Evolutionary conservation across 2,329 filamentous ascomycete genomes (phyloP).

Genomic region (Harringtonia aguacate): DNA sequence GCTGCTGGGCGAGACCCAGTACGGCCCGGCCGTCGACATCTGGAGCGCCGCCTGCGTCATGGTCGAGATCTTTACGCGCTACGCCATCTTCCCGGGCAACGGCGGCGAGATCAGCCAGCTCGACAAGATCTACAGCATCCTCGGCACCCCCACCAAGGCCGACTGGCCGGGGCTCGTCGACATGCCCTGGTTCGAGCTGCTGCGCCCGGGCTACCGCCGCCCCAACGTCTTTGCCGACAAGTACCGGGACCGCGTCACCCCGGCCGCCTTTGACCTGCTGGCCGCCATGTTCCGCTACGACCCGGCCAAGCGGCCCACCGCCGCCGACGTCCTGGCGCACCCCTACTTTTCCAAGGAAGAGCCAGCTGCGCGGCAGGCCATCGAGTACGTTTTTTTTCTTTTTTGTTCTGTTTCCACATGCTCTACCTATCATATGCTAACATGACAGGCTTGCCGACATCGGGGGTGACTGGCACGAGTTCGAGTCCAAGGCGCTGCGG

Average conservation of each 20-base stretch:
- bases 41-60: slow-evolving; percentile 98
- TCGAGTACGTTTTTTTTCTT: slow-evolving; percentile 52
- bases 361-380: slow-evolving; percentile 63
- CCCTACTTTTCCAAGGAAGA: slow-evolving; percentile 80
- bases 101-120: slow-evolving; percentile 93
- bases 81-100: slow-evolving; percentile 90
- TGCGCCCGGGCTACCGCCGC: slow-evolving; percentile 65
- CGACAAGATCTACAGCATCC: slow-evolving; percentile 88
- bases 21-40: slow-evolving; percentile 82
- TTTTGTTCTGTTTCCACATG: neutral
- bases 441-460: slow-evolving; percentile 58
- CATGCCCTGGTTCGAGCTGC: slow-evolving; percentile 93
- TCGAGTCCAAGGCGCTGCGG: slow-evolving; percentile 88
- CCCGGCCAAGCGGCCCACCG: slow-evolving; percentile 70
- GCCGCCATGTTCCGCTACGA: slow-evolving; percentile 83
- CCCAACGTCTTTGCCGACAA: slow-evolving; percentile 71
- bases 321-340: slow-evolving; percentile 75
- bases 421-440: neutral
- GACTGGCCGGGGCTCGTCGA: slow-evolving; percentile 89
- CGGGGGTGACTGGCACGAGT: slow-evolving; percentile 96
- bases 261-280: slow-evolving; percentile 74
- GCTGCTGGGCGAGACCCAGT: slow-evolving; percentile 81
- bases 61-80: slow-evolving; percentile 88
- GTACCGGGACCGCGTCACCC: slow-evolving; percentile 67
- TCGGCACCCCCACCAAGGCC: slow-evolving; percentile 74